Percentiles rank a stretch among this genome's conserved stretches.
phyloP scores from a whole-genome alignment of 2,329 filamentous ascomycete genomes.

The Alternaria ventricosa region DNA sequence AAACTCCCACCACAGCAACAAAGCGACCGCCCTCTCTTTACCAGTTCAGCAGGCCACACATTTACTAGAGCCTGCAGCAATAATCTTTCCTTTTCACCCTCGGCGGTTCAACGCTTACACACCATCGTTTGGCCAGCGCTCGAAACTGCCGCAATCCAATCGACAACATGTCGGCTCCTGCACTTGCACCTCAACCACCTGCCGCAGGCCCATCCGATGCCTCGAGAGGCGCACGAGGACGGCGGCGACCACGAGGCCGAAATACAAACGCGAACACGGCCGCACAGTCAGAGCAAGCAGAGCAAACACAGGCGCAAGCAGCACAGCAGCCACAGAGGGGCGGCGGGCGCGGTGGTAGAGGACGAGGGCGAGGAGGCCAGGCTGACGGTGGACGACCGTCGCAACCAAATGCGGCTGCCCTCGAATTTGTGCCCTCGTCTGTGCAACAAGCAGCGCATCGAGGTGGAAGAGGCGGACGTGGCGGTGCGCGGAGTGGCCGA shows the following conservation, averaged over 20 bases:
- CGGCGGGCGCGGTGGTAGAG: constrained; percentile 23
- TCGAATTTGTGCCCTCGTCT: constrained; percentile 6
- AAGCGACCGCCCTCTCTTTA: constrained; percentile 13
- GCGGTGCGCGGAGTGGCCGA: constrained; percentile 19
- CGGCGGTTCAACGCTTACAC: neutral
- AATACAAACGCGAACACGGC: constrained; percentile 14
- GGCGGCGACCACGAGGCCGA: constrained; percentile 33
- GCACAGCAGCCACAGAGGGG: constrained; percentile 27
- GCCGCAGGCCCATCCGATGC: constrained; percentile 14
- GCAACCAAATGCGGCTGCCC: constrained; percentile 4
- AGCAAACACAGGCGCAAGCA: constrained; percentile 25
- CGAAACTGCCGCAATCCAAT: constrained; percentile 1
- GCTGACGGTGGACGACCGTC: constrained; percentile 6
- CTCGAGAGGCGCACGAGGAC: constrained; percentile 24
- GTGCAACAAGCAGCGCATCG: constrained; percentile 14
- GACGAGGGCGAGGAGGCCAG: constrained; percentile 26
- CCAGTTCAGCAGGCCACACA: constrained; percentile 39
- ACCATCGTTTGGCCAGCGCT: constrained; percentile 1
- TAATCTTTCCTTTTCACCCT: neutral
- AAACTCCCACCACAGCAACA: neutral
- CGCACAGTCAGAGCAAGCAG: constrained; percentile 22
- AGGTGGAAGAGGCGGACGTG: constrained; percentile 20
- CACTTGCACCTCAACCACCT: constrained; percentile 18
- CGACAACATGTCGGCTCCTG: constrained; percentile 30
- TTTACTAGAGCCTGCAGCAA: constrained; percentile 33